Evolutionary conservation across 768 basidiomycete genomes (phyloP).

Genomic region (Zangia roseola): DNA sequence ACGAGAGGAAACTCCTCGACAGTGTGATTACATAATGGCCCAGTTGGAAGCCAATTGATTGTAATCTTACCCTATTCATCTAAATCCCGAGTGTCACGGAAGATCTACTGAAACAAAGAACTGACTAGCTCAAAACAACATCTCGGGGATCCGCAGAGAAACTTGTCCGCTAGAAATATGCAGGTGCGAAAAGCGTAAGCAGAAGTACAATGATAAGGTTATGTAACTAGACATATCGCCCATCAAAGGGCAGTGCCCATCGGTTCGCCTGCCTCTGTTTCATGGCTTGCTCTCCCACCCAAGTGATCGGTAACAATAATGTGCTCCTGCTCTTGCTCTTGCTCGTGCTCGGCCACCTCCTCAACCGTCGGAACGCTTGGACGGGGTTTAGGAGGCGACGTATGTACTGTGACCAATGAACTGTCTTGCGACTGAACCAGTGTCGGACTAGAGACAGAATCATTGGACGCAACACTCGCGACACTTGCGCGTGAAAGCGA

Average conservation of each 20-base stretch:
- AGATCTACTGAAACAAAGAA: too few relatives aligned
- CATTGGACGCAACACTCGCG: slow-evolving; percentile 24
- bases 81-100: too few relatives aligned
- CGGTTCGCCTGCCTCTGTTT: slow-evolving; percentile 13
- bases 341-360: slow-evolving; percentile 23
- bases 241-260: slow-evolving; percentile 33
- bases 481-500: slow-evolving; percentile 33
- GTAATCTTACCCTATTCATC: neutral
- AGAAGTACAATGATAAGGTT: neutral
- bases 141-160: neutral
- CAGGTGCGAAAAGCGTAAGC: neutral
- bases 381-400: slow-evolving; percentile 12
- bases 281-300: slow-evolving; percentile 11
- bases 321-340: slow-evolving; percentile 18
- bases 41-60: neutral
- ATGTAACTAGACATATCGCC: neutral
- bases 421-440: slow-evolving; percentile 1
- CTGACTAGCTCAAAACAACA: neutral
- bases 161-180: neutral
- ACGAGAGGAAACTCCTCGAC: slow-evolving; percentile 12
- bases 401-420: slow-evolving; percentile 2
- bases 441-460: slow-evolving; percentile 17
- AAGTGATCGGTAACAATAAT: slow-evolving; percentile 1
- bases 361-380: slow-evolving; percentile 25
- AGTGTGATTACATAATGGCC: slow-evolving; percentile 22